phyloP scores from a whole-genome alignment of 768 basidiomycete species.

The Boletus sp. region DNA sequence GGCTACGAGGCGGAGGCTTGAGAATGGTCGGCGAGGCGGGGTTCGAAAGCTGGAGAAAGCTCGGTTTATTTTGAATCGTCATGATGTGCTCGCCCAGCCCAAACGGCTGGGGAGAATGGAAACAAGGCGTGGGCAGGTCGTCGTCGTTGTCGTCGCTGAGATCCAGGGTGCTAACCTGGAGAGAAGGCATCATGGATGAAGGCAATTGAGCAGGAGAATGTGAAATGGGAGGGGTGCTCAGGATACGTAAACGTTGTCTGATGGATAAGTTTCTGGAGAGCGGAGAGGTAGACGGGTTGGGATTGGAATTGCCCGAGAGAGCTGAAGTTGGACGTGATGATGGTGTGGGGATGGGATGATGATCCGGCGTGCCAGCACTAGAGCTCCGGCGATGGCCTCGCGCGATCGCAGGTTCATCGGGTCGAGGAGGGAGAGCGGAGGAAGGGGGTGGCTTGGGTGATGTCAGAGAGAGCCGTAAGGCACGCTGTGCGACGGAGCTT shows the following conservation, averaged over 20 bases:
- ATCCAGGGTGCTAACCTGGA: slow-evolving; percentile 28
- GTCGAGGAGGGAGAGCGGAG: slow-evolving; percentile 59
- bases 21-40: slow-evolving; percentile 37
- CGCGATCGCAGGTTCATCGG: slow-evolving; percentile 47
- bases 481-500: slow-evolving; percentile 55
- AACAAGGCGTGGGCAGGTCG: slow-evolving; percentile 29
- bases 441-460: slow-evolving; percentile 67
- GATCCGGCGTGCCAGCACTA: slow-evolving; percentile 29
- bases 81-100: slow-evolving; percentile 62
- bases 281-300: slow-evolving; percentile 24
- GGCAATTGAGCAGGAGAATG: slow-evolving; percentile 25
- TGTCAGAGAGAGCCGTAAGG: slow-evolving; percentile 55
- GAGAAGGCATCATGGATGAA: slow-evolving; percentile 23
- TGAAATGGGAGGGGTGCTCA: slow-evolving; percentile 54
- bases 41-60: slow-evolving; percentile 57
- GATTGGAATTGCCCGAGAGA: slow-evolving; percentile 35
- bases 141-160: slow-evolving; percentile 24
- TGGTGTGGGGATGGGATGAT: slow-evolving; percentile 47
- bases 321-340: slow-evolving; percentile 38
- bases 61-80: slow-evolving; percentile 49
- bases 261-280: slow-evolving; percentile 40
- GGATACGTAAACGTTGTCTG: slow-evolving; percentile 64
- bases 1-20: slow-evolving; percentile 18
- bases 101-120: slow-evolving; percentile 11
- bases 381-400: slow-evolving; percentile 33